Conservation (phyloP, 805 yeast species). For the Zygoascus biomembranicola region DNA sequence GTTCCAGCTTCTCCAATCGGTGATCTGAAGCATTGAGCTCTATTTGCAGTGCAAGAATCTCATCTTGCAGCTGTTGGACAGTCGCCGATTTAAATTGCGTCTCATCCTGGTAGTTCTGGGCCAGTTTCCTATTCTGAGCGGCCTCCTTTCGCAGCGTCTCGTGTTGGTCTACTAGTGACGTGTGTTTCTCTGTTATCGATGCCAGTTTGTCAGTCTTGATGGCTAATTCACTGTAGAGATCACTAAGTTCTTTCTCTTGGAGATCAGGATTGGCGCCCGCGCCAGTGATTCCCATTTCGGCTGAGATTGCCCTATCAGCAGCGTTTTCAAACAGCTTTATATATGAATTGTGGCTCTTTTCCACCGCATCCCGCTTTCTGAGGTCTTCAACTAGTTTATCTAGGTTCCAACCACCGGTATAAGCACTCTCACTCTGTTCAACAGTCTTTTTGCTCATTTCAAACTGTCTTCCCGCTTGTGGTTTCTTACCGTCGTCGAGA, state of each 20-base stretch:
- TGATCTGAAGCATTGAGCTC: slow-evolving; percentile 42
- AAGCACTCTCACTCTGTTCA: neutral
- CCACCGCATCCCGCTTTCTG: slow-evolving; percentile 17
- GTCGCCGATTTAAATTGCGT: slow-evolving; percentile 42
- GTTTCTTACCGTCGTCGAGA: too few relatives aligned
- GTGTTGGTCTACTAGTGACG: slow-evolving; percentile 5
- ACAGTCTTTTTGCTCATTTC: too few relatives aligned
- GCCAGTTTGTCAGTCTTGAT: slow-evolving; percentile 7
- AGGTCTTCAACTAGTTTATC: slow-evolving; percentile 5
- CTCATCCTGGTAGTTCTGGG: slow-evolving; percentile 21
- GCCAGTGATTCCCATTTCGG: slow-evolving; percentile 2
- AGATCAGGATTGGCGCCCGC: neutral
- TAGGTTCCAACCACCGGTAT: slow-evolving; percentile 4
- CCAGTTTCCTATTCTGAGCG: slow-evolving; percentile 21
- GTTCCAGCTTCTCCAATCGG: slow-evolving; percentile 31
- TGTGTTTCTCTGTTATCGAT: neutral
- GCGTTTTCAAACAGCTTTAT: slow-evolving; percentile 18
- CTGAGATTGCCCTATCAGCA: slow-evolving; percentile 16
- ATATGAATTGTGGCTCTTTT: slow-evolving; percentile 11
- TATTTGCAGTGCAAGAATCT: slow-evolving; percentile 50
- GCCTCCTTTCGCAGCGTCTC: slow-evolving; percentile 21
- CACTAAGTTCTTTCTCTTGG: slow-evolving; percentile 12
- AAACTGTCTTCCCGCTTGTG: too few relatives aligned
- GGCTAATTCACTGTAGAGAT: slow-evolving; percentile 11
- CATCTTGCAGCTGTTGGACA: slow-evolving; percentile 58